Percentiles rank a stretch among this genome's conserved stretches.
These are phyloP conservation scores for Ascochyta viciae-villosae DNA, from an alignment of 2,329 filamentous ascomycete species.

Conservation along the genomic window DNA sequence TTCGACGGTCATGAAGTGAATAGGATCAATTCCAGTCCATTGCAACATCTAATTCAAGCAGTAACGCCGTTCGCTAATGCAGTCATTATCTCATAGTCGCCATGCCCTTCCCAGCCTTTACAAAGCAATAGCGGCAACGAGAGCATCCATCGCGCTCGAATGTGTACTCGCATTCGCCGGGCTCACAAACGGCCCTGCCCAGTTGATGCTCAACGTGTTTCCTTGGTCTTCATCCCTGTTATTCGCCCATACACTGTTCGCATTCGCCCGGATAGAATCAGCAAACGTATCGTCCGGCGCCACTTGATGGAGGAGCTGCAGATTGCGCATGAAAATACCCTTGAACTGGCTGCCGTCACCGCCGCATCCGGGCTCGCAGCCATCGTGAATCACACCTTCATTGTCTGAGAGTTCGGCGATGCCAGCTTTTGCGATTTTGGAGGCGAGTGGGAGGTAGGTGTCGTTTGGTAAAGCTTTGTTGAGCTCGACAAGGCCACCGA, in stretches of 20 bases:
- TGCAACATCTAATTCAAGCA: background rate
- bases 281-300: constrained; percentile 60
- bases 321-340: constrained; percentile 71
- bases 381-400: constrained; percentile 52
- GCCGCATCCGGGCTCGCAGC: constrained; percentile 50
- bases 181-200: constrained; percentile 65
- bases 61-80: background rate
- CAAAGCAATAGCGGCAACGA: constrained; percentile 63
- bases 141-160: constrained; percentile 69
- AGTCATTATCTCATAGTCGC: background rate
- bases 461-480: constrained; percentile 49
- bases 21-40: background rate
- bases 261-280: constrained; percentile 66
- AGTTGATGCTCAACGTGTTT: constrained; percentile 67
- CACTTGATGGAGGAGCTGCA: constrained; percentile 63
- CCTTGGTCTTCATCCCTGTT: constrained; percentile 58
- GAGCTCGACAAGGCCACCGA: constrained; percentile 65
- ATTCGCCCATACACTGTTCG: constrained; percentile 69
- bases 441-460: constrained; percentile 46
- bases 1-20: background rate
- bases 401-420: constrained; percentile 45
- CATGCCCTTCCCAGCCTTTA: background rate
- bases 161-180: constrained; percentile 66
- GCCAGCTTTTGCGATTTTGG: constrained; percentile 49
- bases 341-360: constrained; percentile 70